Evolutionary conservation across 768 basidiomycete genomes (phyloP), one percentile per base, ranked within the genome.

Genomic region (Tricholomella constricta): DNA sequence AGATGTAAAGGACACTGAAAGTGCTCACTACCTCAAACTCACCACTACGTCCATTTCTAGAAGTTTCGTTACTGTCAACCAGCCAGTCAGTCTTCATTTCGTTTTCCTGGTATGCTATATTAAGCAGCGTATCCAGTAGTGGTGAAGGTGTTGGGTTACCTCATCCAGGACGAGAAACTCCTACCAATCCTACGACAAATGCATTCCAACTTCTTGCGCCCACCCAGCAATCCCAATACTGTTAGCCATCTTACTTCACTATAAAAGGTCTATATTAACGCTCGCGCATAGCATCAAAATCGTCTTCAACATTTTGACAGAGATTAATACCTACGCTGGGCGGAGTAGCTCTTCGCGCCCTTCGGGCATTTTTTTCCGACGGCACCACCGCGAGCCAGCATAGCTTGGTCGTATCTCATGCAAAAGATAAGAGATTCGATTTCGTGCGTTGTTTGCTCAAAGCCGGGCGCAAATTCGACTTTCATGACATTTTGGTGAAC

Each of bases 311-410:
- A 31, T 51, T 6, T 11, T 27, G 11, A 26, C 19, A 12, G 55
- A 56, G 10, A 45, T 56, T 11, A 45, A 56, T 26, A 52, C 45
- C 22, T 56, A 56, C 17, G 55, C 55, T 25, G 46, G 45, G 7
- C 52, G 55, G 55, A 45, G 31, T 25, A 47, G 41, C 40, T 37
- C 50, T 3, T 31, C 45, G 29, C 45, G 55, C 15, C 55, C 55
- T 19, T 48, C 51, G 7, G 55, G 55, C 23, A 52, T 56, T 27
- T 31, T 48, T 41, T 48, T 56, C n/a, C 27, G 45, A 56, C n/a
- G 36, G 40, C 6, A 40, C 45, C 1, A 34, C 6, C 12, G 27
- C 50, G 23, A 45, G 14, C 27, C 23, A 31, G 22, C 50, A 50
- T 25, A 42, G 50, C 36, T 45, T 42, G 3, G 11, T 45, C 2